Evolutionary conservation across 2,329 filamentous ascomycete genomes (phyloP), one percentile per base, ranked within the genome.

Genomic region (Colletotrichum tropicicola): DNA sequence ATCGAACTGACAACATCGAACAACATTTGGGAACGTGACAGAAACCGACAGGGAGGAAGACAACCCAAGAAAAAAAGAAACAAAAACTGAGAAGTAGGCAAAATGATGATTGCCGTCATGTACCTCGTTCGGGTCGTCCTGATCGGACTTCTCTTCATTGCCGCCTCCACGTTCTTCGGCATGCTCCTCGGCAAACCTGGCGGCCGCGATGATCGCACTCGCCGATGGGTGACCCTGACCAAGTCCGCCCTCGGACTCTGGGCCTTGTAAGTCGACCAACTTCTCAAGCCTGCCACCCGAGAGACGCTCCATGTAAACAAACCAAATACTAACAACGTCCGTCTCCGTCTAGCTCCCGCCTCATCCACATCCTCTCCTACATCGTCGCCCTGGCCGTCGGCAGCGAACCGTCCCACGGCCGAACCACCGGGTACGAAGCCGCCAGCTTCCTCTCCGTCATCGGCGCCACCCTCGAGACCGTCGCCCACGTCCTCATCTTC

Each of bases 171-270:
- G 13, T 35, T 74, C 25, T 68, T 72, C 64, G 58, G 72, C 28
- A 68, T 58, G 23, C 53, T 72, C 10, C 41, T 73, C 12, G 72
- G 70, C 41, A n/a, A 68, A 6, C 66, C 68, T 1, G 70, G 70
- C 2, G 61, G 67, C 28, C 64, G 65, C 17, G 66, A 62, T 0
- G 74, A 76, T 30, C 67, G 69, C 2, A 70, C 70, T 1, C 65
- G 73, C 35, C 66, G 49, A 27, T 74, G 70, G 17, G 69, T 73
- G 12, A 65, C 48, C 3, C 72, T 62, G 17, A 68, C 72, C 51
- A 75, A 74, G 45, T 4, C 55, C 2, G 71, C 73, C 1, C 64
- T 77, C 10, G 55, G 63, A 1, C 48, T 70, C 0, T 77, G 70
- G 27, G 37, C 62, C 5, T 23, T 70, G 76, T 78, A 49, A 48